Conservation (phyloP, 2,329 filamentous ascomycete genomes). For the Lasiodiplodia sp. region DNA sequence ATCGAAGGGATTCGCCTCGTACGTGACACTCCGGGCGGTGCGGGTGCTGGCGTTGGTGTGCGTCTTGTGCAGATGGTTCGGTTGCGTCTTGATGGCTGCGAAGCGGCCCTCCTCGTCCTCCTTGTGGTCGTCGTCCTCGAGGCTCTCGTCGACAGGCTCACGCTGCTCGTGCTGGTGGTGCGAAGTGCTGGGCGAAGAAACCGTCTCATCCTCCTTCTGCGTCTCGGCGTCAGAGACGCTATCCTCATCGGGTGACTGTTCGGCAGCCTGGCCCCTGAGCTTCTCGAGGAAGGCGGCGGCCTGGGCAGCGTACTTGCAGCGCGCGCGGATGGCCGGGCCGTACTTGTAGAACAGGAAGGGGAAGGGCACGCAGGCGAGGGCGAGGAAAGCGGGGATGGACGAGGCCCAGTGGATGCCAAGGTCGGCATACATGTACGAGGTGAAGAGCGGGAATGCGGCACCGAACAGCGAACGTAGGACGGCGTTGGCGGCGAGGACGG, state of each 20-base stretch:
- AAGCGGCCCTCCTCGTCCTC: constrained; percentile 35
- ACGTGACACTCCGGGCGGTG: constrained; percentile 36
- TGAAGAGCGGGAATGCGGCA: constrained; percentile 52
- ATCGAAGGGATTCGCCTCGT: constrained; percentile 55
- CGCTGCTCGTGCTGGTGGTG: constrained; percentile 1
- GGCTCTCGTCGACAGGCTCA: constrained; percentile 26
- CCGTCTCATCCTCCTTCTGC: constrained; percentile 7
- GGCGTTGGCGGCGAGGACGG: constrained; percentile 49
- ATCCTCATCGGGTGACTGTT: constrained; percentile 37
- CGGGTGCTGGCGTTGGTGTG: constrained; percentile 40
- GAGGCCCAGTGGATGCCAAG: constrained; percentile 34
- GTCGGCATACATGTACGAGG: constrained; percentile 31
- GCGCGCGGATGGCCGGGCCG: constrained; percentile 64
- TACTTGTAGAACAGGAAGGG: constrained; percentile 75
- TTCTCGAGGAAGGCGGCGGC: constrained; percentile 63
- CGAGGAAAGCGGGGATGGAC: constrained; percentile 32
- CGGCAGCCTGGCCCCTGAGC: constrained; percentile 21
- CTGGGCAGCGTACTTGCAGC: constrained; percentile 70
- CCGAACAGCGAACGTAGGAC: constrained; percentile 57
- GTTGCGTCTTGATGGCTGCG: constrained; percentile 44
- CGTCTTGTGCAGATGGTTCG: constrained; percentile 13
- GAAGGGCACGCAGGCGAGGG: constrained; percentile 32
- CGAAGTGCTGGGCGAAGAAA: not conserved
- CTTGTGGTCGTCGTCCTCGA: constrained; percentile 37
- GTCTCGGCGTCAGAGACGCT: constrained; percentile 9